These are phyloP conservation scores for Ustilago nuda DNA, from an alignment of 1,284 basidiomycete species.

Conservation along the genomic window DNA sequence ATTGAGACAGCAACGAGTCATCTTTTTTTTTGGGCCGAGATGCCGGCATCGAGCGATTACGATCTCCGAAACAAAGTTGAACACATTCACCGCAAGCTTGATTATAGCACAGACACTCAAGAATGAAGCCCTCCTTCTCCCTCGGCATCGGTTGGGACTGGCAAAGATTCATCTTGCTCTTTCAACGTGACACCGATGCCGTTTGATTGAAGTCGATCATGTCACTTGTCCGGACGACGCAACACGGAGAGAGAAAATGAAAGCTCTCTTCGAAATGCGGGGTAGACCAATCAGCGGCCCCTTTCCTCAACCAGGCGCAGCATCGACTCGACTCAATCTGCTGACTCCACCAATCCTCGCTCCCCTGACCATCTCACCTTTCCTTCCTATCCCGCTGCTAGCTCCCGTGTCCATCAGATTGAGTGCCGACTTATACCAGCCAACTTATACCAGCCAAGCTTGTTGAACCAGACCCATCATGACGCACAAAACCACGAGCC, in stretches of 20 bases:
- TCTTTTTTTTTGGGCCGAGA: background rate
- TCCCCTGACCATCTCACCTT: too few species aligned
- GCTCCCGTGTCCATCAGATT: too few species aligned
- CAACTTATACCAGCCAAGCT: too few species aligned
- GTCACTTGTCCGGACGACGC: too few species aligned
- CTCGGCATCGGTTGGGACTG: background rate
- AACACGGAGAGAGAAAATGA: conserved; percentile 1
- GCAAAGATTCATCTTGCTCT: background rate
- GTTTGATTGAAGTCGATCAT: background rate
- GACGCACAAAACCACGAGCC: too few species aligned
- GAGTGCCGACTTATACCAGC: too few species aligned
- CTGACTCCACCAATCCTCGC: too few species aligned
- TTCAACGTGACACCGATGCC: background rate
- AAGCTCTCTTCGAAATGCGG: conserved; percentile 24
- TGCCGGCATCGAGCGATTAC: conserved; percentile 18
- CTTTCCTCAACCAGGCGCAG: background rate
- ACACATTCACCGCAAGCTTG: background rate
- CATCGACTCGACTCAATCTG: too few species aligned
- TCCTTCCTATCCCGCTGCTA: too few species aligned
- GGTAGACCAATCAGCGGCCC: conserved; percentile 22
- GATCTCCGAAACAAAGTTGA: background rate
- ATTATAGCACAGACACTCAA: background rate
- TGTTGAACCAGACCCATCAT: too few species aligned
- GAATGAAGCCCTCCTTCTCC: background rate
- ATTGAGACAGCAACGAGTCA: background rate